Percentiles rank a stretch among this genome's conserved stretches.
Conservation (phyloP, 148 eudicot genomes). For the Nepenthes gracilis region DNA sequence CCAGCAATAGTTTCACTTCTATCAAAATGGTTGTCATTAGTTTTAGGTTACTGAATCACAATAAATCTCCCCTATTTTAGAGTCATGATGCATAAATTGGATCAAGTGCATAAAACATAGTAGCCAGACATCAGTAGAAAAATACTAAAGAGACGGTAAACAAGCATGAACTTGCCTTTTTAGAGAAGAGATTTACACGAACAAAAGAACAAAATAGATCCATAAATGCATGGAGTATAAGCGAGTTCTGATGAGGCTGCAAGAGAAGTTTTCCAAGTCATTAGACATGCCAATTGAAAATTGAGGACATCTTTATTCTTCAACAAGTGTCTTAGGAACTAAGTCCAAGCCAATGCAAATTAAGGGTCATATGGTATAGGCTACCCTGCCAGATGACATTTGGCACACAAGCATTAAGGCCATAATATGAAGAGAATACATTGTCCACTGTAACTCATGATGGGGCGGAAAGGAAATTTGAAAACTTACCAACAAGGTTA, state of each 20-base stretch:
- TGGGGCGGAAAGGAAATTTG: not conserved
- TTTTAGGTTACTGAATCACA: too few relatives aligned
- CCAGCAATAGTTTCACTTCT: too few relatives aligned
- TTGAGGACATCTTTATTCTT: not conserved
- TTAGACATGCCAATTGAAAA: conserved; percentile 19
- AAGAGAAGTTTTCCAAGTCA: conserved; percentile 18
- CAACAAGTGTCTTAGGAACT: too few relatives aligned
- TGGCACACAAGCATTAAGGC: too few relatives aligned
- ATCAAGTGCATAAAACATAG: not conserved
- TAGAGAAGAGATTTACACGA: conserved; percentile 86
- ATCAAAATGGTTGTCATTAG: too few relatives aligned
- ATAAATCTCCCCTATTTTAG: too few relatives aligned
- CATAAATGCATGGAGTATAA: conserved; percentile 94
- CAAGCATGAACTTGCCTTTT: conserved; percentile 48
- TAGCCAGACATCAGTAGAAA: not conserved
- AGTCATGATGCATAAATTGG: too few relatives aligned
- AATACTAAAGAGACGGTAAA: not conserved
- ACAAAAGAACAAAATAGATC: conserved; percentile 96
- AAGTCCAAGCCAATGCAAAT: too few relatives aligned
- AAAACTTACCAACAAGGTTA: conserved; percentile 79
- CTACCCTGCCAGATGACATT: too few relatives aligned
- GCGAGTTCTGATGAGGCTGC: conserved; percentile 99
- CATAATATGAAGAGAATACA: too few relatives aligned
- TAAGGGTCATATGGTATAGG: too few relatives aligned
- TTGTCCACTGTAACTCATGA: too few relatives aligned